Evolutionary conservation across 345 rosid genomes (phyloP), one percentile per base, ranked within the genome.

Genomic region (Pseudoturritis turrita): DNA sequence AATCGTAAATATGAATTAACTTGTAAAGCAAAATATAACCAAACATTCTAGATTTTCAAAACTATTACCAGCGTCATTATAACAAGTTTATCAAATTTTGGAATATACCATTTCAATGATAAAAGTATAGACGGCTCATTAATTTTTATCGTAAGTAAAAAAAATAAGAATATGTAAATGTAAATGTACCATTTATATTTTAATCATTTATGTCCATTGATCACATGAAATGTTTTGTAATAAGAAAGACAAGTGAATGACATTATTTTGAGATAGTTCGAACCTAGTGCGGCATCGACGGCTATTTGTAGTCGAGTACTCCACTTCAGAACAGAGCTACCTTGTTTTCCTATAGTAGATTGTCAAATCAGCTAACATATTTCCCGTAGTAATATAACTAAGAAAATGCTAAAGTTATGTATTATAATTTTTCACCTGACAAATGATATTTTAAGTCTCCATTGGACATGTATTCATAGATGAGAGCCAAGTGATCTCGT

Each of bases 281-380:
- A 33, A 80, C 87, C 84, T 81, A 76, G 78, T 39, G 81, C 84
- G 1, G 82, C 65, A 6, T 74, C 87, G 14, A 58, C 11, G 6
- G 81, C 81, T 29, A 81, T 79, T 10, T n/a, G 70, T 17, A 83
- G 43, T 41, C 84, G 77, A 44, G 53, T 49, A 39, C 51, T 71
- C 84, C 87, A 83, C 0, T 4, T 64, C 56, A 64, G 19, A 14
- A 21, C 14, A 18, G 56, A 8, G 3, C 21, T 43, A 12, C 57
- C 57, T 0, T 2, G 14, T 64, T 19, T 47, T 31, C 69, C 68
- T 63, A 2, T 5, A 37, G 9, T 51, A 33, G 11, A 33, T 58
- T 13, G 22, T 14, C 23, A 37, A 12, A 58, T 37, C 6, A 36
- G 18, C 21, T 2, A 9, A n/a, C 40, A 8, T 8, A 54, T 54